Evolutionary conservation across 495 filamentous ascomycete species (phyloP).

Genomic region (Penicillium coprophilum): DNA sequence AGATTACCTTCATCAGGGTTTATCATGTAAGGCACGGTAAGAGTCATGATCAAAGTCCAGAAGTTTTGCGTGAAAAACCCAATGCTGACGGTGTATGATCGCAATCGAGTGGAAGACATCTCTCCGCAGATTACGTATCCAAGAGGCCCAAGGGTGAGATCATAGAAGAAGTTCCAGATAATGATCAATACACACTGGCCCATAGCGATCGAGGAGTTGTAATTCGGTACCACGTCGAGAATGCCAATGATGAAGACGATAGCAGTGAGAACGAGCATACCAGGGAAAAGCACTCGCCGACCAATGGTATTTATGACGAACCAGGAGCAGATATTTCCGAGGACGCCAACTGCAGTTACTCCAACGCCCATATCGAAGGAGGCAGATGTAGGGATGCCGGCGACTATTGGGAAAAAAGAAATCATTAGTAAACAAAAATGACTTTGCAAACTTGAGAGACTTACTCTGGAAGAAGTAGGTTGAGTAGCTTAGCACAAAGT

Average conservation of each 20-base stretch:
- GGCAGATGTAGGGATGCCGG: slow-evolving; percentile 12
- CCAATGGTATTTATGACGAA: slow-evolving; percentile 12
- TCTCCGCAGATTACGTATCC: slow-evolving; percentile 16
- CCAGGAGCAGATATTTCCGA: slow-evolving; percentile 16
- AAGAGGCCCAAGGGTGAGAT: slow-evolving; percentile 14
- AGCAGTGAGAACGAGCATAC: slow-evolving; percentile 3
- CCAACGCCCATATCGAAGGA: slow-evolving; percentile 16
- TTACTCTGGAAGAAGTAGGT: slow-evolving; percentile 17
- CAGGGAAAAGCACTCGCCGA: slow-evolving; percentile 11
- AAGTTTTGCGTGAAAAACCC: slow-evolving; percentile 13
- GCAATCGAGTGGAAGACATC: slow-evolving; percentile 10
- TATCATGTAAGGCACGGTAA: slow-evolving; percentile 64
- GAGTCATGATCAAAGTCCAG: slow-evolving; percentile 17
- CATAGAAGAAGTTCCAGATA: slow-evolving; percentile 16
- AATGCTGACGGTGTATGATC: slow-evolving; percentile 12
- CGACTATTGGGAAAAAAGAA: slow-evolving; percentile 1
- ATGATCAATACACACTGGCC: slow-evolving; percentile 13
- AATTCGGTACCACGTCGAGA: slow-evolving; percentile 10
- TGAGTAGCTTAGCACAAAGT: slow-evolving; percentile 15
- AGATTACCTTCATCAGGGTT: slow-evolving; percentile 63
- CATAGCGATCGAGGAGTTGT: slow-evolving; percentile 12
- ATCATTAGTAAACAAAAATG: background rate
- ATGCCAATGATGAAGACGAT: slow-evolving; percentile 14
- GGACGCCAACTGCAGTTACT: slow-evolving; percentile 13
- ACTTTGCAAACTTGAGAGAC: background rate